A percentile compares a stretch with the other conserved stretches of the same genome.
These are phyloP conservation scores for Pythium insidiosum DNA, from an alignment of 352 stramenopile genomes.

Conservation along the genomic window DNA sequence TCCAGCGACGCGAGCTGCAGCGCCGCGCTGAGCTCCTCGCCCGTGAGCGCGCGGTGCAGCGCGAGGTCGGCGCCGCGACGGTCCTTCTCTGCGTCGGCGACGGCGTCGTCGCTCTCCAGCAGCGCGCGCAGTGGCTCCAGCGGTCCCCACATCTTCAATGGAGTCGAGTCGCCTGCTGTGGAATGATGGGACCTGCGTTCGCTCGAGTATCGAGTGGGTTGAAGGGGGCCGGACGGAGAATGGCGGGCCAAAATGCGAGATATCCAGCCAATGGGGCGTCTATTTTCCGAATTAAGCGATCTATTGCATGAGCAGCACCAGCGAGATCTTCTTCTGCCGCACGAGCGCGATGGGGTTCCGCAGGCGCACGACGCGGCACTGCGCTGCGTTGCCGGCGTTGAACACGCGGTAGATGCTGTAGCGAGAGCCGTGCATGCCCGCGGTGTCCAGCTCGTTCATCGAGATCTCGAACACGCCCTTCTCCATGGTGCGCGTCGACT, in stretches of 20 bases:
- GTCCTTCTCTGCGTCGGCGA: constrained; percentile 26
- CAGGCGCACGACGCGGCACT: constrained; percentile 75
- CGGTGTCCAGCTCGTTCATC: constrained; percentile 84
- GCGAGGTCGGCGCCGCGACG: constrained; percentile 38
- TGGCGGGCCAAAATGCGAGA: too few relatives aligned
- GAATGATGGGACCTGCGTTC: not conserved
- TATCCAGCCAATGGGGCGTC: too few relatives aligned
- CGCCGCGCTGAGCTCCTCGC: constrained; percentile 37
- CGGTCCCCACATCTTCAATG: constrained; percentile 32
- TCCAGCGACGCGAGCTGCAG: constrained; percentile 39
- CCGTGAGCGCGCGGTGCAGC: constrained; percentile 27
- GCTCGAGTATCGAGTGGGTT: too few relatives aligned
- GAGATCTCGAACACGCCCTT: constrained; percentile 86
- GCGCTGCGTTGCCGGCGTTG: constrained; percentile 58
- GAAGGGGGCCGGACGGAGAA: too few relatives aligned
- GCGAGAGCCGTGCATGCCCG: constrained; percentile 59
- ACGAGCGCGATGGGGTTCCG: constrained; percentile 79
- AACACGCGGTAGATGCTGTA: constrained; percentile 86
- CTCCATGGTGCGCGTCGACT: constrained; percentile 82
- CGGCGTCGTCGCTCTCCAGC: constrained; percentile 25
- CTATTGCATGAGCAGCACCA: constrained; percentile 77
- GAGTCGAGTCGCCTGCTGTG: not conserved
- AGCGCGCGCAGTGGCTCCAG: constrained; percentile 39
- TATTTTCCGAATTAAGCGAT: not conserved
- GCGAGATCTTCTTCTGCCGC: constrained; percentile 72